Evolutionary conservation across 2,329 filamentous ascomycete species (phyloP).

Genomic region (Exutisphaerella laricina): DNA sequence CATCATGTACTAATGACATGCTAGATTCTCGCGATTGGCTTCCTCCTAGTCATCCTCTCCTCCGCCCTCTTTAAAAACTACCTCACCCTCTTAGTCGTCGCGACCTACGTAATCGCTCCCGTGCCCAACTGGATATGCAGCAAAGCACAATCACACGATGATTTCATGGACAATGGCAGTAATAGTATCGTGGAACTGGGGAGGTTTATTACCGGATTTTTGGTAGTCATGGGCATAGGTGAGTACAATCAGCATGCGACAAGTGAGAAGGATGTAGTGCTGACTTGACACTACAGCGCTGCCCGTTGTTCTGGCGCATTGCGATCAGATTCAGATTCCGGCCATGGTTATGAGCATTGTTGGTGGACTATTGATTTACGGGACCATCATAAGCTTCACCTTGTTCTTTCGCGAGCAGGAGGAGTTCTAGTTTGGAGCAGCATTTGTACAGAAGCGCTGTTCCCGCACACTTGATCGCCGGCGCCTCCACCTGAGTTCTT

Average conservation of each 20-base stretch:
- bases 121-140: constrained; percentile 95
- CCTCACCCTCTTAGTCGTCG: constrained; percentile 91
- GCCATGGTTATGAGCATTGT: constrained; percentile 95
- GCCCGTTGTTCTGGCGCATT: constrained; percentile 81
- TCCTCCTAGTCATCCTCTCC: constrained; percentile 97
- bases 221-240: constrained; percentile 98
- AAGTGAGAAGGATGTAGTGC: not conserved
- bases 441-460: too few species aligned
- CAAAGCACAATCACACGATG: constrained; percentile 84
- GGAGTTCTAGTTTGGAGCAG: constrained; percentile 87
- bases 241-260: constrained; percentile 39
- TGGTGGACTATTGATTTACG: constrained; percentile 90
- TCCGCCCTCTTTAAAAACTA: constrained; percentile 93
- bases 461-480: too few species aligned
- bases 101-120: constrained; percentile 88
- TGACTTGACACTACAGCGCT: constrained; percentile 55
- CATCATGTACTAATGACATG: constrained; percentile 6
- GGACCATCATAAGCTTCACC: constrained; percentile 94
- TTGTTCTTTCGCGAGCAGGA: constrained; percentile 99
- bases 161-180: constrained; percentile 84
- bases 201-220: constrained; percentile 86
- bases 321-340: constrained; percentile 70
- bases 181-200: constrained; percentile 88
- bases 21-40: constrained; percentile 89
- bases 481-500: too few species aligned